These are phyloP conservation scores for Coemansia sp. DNA, from an alignment of 192 early-diverging fungal species.

Conservation along the genomic window DNA sequence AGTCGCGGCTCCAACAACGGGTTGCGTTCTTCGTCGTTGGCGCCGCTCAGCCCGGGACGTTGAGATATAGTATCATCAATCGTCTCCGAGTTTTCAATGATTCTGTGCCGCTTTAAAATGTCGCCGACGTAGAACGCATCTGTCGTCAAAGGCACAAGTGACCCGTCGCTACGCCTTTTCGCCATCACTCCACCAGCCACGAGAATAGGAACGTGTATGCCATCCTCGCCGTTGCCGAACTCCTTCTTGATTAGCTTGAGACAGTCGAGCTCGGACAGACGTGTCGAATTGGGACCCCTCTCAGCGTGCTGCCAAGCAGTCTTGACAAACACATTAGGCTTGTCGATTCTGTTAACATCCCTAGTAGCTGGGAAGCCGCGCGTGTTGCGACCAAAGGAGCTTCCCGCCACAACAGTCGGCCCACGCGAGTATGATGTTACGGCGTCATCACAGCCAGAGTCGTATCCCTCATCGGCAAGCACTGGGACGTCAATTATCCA, in stretches of 20 bases:
- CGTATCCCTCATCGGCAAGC: neutral
- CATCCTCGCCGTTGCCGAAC: neutral
- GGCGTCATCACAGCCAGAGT: neutral
- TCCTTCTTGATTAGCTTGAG: neutral
- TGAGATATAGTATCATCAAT: neutral
- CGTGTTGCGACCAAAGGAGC: constrained; percentile 14
- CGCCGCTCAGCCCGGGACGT: neutral
- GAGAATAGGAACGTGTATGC: neutral
- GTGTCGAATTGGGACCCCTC: neutral
- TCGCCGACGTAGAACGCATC: neutral
- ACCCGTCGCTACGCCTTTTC: neutral
- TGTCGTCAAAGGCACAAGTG: neutral
- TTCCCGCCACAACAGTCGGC: neutral
- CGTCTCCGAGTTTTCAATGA: neutral
- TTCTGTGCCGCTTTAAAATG: neutral
- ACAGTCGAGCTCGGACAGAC: neutral
- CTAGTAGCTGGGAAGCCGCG: constrained; percentile 11
- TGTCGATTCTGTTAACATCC: neutral
- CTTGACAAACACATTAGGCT: constrained; percentile 17
- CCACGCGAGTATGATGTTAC: neutral
- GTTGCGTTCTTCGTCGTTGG: neutral
- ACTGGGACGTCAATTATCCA: constrained; percentile 4
- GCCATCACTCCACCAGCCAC: constrained; percentile 14
- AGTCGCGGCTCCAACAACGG: neutral
- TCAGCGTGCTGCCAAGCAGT: constrained; percentile 8